Evolutionary conservation across 331 rosid species (phyloP).

Genomic region (Pyrus hybrid): DNA sequence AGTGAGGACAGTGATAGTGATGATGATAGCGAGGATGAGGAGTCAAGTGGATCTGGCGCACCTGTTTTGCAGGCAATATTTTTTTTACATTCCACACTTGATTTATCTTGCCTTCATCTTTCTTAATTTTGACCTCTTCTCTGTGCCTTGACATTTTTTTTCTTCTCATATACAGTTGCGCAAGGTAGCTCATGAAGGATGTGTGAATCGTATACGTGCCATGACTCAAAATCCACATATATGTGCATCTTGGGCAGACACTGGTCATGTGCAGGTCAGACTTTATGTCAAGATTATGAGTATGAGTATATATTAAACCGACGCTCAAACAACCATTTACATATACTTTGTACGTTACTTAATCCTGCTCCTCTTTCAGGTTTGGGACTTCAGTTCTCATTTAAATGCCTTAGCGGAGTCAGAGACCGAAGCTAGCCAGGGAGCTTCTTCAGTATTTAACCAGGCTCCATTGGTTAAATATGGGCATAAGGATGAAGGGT

Average conservation of each 20-base stretch:
- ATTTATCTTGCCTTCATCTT: neutral
- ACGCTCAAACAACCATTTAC: neutral
- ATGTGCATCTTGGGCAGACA: slow-evolving; percentile 91
- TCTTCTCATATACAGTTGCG: slow-evolving; percentile 50
- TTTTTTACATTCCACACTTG: neutral
- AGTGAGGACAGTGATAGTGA: slow-evolving; percentile 70
- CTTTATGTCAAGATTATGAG: neutral
- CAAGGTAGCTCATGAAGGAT: slow-evolving; percentile 75
- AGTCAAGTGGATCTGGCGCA: slow-evolving; percentile 23
- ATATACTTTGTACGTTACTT: neutral
- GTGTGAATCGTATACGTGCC: slow-evolving; percentile 78
- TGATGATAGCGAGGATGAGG: slow-evolving; percentile 60
- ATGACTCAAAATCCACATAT: slow-evolving; percentile 89
- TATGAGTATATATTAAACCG: neutral
- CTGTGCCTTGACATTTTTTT: slow-evolving; percentile 1
- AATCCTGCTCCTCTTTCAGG: slow-evolving; percentile 27
- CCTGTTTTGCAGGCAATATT: slow-evolving; percentile 63
- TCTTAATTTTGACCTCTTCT: slow-evolving; percentile 1
- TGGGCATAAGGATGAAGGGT: slow-evolving; percentile 86
- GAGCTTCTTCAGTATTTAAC: slow-evolving; percentile 54
- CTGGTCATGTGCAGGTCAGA: slow-evolving; percentile 74
- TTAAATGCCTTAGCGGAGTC: slow-evolving; percentile 69
- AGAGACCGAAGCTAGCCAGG: slow-evolving; percentile 59
- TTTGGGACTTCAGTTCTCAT: slow-evolving; percentile 88
- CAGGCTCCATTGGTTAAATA: slow-evolving; percentile 59